These are phyloP conservation scores for Carex parvula DNA, from an alignment of 176 grass and related monocot genomes.

Conservation along the genomic window DNA sequence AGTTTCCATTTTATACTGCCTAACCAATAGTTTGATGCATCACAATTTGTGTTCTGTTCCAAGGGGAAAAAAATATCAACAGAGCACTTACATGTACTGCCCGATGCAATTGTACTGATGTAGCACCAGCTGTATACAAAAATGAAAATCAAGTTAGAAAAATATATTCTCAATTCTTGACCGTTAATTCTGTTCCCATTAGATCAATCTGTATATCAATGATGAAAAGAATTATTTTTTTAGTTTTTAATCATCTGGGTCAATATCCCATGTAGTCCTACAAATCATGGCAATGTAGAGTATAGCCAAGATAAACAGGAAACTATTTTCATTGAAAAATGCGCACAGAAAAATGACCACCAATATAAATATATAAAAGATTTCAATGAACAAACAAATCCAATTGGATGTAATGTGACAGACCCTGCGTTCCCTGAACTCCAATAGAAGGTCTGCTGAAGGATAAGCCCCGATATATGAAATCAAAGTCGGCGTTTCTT, in stretches of 20 bases:
- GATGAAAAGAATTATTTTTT: background rate
- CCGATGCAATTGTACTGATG: conserved; percentile 92
- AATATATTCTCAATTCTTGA: background rate
- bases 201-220: background rate
- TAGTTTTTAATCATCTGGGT: background rate
- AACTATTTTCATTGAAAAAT: background rate
- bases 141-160: conserved; percentile 32
- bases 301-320: background rate
- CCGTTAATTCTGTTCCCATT: background rate
- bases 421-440: conserved; percentile 80
- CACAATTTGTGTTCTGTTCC: conserved; percentile 24
- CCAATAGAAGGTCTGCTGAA: conserved; percentile 76
- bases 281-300: background rate
- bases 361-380: background rate
- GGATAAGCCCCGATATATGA: conserved; percentile 80
- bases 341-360: background rate
- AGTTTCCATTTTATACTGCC: background rate
- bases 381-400: background rate
- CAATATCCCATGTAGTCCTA: background rate
- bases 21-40: background rate
- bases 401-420: background rate
- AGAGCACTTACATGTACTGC: conserved; percentile 72
- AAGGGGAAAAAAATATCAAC: conserved; percentile 14
- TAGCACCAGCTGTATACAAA: conserved; percentile 64
- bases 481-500: conserved; percentile 91